Evolutionary conservation across 257 asterid species (phyloP).

Genomic region (Schizonepeta tenuifolia): DNA sequence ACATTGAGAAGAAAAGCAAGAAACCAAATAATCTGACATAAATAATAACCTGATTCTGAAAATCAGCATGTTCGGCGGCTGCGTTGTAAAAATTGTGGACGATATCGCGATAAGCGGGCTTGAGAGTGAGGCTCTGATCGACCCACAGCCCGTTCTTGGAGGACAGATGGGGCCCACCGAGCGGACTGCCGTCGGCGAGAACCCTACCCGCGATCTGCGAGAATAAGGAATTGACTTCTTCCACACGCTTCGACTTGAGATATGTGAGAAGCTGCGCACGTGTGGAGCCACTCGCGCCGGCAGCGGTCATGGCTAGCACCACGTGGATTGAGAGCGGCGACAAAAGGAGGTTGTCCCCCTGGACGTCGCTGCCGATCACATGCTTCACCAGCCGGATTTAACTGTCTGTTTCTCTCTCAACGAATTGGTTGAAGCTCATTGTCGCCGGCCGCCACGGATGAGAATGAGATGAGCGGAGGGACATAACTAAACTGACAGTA

Average conservation of each 20-base stretch:
- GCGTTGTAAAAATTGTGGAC: slow-evolving; percentile 49
- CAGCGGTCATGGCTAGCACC: slow-evolving; percentile 39
- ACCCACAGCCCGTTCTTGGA: slow-evolving; percentile 60
- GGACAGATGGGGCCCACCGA: slow-evolving; percentile 55
- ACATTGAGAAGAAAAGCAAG: not conserved
- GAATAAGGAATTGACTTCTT: slow-evolving; percentile 40
- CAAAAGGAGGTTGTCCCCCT: slow-evolving; percentile 26
- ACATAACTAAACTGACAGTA: too few species aligned
- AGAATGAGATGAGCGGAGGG: not conserved
- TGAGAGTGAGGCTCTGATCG: slow-evolving; percentile 46
- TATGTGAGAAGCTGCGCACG: slow-evolving; percentile 31
- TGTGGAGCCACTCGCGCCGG: slow-evolving; percentile 56
- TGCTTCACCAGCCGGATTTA: not conserved
- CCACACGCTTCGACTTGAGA: slow-evolving; percentile 35
- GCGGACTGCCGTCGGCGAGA: slow-evolving; percentile 50
- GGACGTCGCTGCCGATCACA: not conserved
- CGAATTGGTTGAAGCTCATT: not conserved
- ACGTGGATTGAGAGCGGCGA: slow-evolving; percentile 61
- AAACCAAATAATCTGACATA: not conserved
- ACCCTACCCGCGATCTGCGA: slow-evolving; percentile 43
- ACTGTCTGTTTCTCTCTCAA: not conserved
- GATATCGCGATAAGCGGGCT: slow-evolving; percentile 41
- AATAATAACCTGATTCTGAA: slow-evolving; percentile 43
- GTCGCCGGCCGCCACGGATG: not conserved
- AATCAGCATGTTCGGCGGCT: slow-evolving; percentile 45